Conservation (phyloP, 768 basidiomycete genomes). For the Naematelia aurantialba region DNA sequence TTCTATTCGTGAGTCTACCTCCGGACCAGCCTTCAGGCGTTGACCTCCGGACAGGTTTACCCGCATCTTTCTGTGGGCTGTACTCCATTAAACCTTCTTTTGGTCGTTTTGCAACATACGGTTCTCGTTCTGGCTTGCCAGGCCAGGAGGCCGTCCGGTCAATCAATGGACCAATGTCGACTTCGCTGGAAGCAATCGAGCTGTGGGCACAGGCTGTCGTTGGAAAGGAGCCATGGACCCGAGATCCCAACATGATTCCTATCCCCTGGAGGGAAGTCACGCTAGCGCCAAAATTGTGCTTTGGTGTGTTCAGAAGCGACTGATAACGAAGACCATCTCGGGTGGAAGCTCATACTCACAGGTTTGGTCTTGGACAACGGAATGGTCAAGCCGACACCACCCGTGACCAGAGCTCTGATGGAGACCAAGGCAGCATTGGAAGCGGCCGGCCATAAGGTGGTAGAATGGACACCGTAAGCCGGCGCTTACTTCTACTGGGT, state of each 20-base stretch:
- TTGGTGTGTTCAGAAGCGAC: conserved; percentile 8
- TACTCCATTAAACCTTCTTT: conserved; percentile 35
- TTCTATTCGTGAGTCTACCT: conserved; percentile 35
- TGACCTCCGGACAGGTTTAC: conserved; percentile 49
- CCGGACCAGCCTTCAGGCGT: conserved; percentile 62
- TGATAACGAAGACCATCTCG: not conserved
- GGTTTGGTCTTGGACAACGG: conserved; percentile 33
- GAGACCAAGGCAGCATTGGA: conserved; percentile 25
- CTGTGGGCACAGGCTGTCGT: conserved; percentile 32
- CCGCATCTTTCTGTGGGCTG: conserved; percentile 63
- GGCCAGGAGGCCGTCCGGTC: conserved; percentile 35
- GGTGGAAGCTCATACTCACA: not conserved
- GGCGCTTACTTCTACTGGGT: too few species aligned
- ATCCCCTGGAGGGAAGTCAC: conserved; percentile 36
- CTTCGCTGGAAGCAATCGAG: conserved; percentile 18
- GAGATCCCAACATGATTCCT: conserved; percentile 31
- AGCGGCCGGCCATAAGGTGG: conserved; percentile 36
- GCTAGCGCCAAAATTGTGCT: conserved; percentile 26
- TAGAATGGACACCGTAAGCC: too few species aligned
- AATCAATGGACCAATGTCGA: conserved; percentile 38
- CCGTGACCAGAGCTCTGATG: conserved; percentile 24
- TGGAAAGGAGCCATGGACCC: conserved; percentile 22
- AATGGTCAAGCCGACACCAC: conserved; percentile 31
- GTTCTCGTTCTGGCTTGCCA: conserved; percentile 24
- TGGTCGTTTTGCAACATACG: conserved; percentile 36